phyloP scores from a whole-genome alignment of 1,139 yeast genomes.

The Hansenula anomala region DNA sequence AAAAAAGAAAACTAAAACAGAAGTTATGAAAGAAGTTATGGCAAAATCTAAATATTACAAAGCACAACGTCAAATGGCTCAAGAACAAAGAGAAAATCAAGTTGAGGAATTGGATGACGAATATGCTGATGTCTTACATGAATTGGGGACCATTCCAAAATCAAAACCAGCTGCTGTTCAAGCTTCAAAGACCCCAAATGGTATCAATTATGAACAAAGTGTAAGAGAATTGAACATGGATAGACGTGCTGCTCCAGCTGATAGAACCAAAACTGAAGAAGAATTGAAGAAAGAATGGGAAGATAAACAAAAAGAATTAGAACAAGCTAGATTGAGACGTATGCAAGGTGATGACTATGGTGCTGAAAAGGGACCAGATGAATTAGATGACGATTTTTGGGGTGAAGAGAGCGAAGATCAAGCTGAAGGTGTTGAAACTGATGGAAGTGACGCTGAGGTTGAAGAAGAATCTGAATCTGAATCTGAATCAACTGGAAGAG shows the following conservation, averaged over 20 bases:
- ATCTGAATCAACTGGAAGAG: too few species aligned
- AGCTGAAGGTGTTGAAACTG: conserved; percentile 27
- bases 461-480: conserved; percentile 21
- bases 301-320: conserved; percentile 64
- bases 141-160: conserved; percentile 32
- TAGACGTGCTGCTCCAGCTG: conserved; percentile 92
- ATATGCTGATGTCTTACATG: conserved; percentile 73
- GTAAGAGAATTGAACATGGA: conserved; percentile 82
- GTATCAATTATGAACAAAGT: conserved; percentile 56
- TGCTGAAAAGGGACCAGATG: conserved; percentile 61
- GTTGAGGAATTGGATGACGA: conserved; percentile 76
- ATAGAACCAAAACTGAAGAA: conserved; percentile 88
- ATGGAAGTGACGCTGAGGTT: conserved; percentile 21
- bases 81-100: conserved; percentile 63
- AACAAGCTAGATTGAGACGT: conserved; percentile 71
- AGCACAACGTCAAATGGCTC: conserved; percentile 78
- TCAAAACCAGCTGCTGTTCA: conserved; percentile 9
- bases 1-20: conserved; percentile 82
- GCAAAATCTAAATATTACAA: conserved; percentile 92
- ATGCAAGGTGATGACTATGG: conserved; percentile 67
- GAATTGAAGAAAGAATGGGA: conserved; percentile 69
- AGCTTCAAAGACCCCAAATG: conserved; percentile 13
- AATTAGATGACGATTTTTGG: conserved; percentile 46
- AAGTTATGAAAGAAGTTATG: conserved; percentile 94
- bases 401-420: conserved; percentile 46